A percentile compares a stretch with the other conserved stretches of the same genome.
Evolutionary conservation across 345 rosid species (phyloP).

Genomic region (Clausena lansium): DNA sequence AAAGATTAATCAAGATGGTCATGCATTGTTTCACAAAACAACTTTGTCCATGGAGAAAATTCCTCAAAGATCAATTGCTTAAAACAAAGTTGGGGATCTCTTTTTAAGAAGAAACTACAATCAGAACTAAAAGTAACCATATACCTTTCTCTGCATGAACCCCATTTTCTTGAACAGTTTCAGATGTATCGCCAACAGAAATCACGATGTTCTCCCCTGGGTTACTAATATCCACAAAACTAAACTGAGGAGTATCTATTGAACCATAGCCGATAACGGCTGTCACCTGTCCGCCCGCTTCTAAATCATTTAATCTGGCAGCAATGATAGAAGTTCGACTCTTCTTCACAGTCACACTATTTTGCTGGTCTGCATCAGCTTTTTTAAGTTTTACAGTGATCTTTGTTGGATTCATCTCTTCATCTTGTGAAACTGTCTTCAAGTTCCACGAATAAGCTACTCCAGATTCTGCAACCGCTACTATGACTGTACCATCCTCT

Average conservation of each 20-base stretch:
- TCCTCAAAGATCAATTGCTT: neutral
- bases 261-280: slow-evolving; percentile 35
- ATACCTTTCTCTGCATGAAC: slow-evolving; percentile 24
- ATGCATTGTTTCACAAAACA: neutral
- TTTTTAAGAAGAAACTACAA: neutral
- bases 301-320: slow-evolving; percentile 26
- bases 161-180: slow-evolving; percentile 17
- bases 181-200: slow-evolving; percentile 21
- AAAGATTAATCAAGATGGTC: neutral
- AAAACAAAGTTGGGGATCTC: neutral
- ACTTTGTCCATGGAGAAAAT: neutral
- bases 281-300: slow-evolving; percentile 16
- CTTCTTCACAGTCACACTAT: slow-evolving; percentile 26
- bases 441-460: slow-evolving; percentile 34
- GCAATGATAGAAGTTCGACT: slow-evolving; percentile 21
- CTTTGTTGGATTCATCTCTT: slow-evolving; percentile 29
- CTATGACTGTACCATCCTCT: slow-evolving; percentile 19
- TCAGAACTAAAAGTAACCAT: neutral
- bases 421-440: slow-evolving; percentile 21
- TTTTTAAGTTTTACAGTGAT: slow-evolving; percentile 31
- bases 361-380: slow-evolving; percentile 21
- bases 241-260: slow-evolving; percentile 33
- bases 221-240: slow-evolving; percentile 27
- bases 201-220: slow-evolving; percentile 32
- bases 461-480: slow-evolving; percentile 41